Percentiles rank a stretch among this genome's conserved stretches.
Conservation (phyloP, 805 yeast species). For the Tetrapisispora arboricola region DNA sequence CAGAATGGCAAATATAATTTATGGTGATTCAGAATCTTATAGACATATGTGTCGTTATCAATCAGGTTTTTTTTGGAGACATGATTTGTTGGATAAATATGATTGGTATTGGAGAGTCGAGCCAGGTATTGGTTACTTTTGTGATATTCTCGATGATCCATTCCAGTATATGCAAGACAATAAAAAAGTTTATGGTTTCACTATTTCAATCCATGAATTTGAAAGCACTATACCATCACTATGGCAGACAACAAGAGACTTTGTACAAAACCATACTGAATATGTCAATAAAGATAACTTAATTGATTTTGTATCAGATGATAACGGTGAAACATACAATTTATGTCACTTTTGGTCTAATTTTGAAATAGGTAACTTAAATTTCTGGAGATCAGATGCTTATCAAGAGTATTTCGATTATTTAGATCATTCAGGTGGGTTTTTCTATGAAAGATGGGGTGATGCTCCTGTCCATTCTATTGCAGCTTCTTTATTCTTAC, state of each 20-base stretch:
- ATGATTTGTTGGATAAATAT: slow-evolving; percentile 53
- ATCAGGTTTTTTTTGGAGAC: slow-evolving; percentile 74
- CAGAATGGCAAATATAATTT: slow-evolving; percentile 45
- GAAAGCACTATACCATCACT: slow-evolving; percentile 62
- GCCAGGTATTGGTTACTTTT: slow-evolving; percentile 64
- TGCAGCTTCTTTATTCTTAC: slow-evolving; percentile 64
- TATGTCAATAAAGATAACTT: slow-evolving; percentile 47
- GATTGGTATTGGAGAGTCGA: slow-evolving; percentile 92
- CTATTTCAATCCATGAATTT: slow-evolving; percentile 62
- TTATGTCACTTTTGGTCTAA: slow-evolving; percentile 85
- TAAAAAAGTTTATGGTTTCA: slow-evolving; percentile 63
- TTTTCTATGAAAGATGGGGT: slow-evolving; percentile 87
- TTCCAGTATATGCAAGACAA: slow-evolving; percentile 74
- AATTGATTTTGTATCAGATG: slow-evolving; percentile 62
- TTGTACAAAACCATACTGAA: slow-evolving; percentile 49
- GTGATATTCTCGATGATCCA: slow-evolving; percentile 70
- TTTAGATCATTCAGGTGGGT: slow-evolving; percentile 66
- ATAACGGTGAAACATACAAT: slow-evolving; percentile 61
- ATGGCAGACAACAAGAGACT: slow-evolving; percentile 63
- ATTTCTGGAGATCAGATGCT: slow-evolving; percentile 62
- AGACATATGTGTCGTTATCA: slow-evolving; percentile 88
- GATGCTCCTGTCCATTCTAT: slow-evolving; percentile 84
- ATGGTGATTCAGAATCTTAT: slow-evolving; percentile 65
- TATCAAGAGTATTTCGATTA: slow-evolving; percentile 57
- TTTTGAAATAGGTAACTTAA: slow-evolving; percentile 70